These are phyloP conservation scores for Lepidium didymum DNA, from an alignment of 345 rosid genomes.

Conservation along the genomic window DNA sequence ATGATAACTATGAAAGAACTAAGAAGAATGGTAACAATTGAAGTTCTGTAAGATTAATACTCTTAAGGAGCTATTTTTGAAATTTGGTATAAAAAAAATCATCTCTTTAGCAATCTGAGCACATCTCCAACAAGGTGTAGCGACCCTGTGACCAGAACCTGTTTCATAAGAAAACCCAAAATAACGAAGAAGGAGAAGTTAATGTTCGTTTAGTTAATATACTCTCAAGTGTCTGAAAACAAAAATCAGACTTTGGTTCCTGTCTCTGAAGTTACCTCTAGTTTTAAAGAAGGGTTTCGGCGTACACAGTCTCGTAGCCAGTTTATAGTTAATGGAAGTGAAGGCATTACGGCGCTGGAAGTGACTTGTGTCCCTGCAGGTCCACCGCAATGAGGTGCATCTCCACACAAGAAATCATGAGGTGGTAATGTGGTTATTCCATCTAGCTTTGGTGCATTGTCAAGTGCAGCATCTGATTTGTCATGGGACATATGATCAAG, in stretches of 20 bases:
- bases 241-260: not conserved
- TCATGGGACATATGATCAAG: not conserved
- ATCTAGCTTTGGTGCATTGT: constrained; percentile 31
- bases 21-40: not conserved
- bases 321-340: constrained; percentile 66
- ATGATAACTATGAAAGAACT: not conserved
- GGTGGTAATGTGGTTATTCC: constrained; percentile 38
- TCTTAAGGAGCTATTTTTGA: not conserved
- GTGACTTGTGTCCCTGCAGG: constrained; percentile 28
- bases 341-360: constrained; percentile 62
- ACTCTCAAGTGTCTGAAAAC: not conserved
- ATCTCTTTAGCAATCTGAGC: constrained; percentile 52
- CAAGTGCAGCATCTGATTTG: constrained; percentile 36
- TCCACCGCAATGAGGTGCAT: constrained; percentile 37
- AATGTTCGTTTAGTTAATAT: not conserved
- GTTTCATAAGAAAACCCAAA: constrained; percentile 8
- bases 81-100: constrained; percentile 2
- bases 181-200: not conserved
- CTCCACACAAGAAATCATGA: constrained; percentile 47
- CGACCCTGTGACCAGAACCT: constrained; percentile 88
- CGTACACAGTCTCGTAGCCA: constrained; percentile 52
- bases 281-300: constrained; percentile 53
- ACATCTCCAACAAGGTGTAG: constrained; percentile 83
- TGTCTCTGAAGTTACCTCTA: constrained; percentile 43
- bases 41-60: not conserved